Percentiles rank a stretch among this genome's conserved stretches.
Conservation (phyloP, 768 basidiomycete genomes). For the Lyophyllum semitale region DNA sequence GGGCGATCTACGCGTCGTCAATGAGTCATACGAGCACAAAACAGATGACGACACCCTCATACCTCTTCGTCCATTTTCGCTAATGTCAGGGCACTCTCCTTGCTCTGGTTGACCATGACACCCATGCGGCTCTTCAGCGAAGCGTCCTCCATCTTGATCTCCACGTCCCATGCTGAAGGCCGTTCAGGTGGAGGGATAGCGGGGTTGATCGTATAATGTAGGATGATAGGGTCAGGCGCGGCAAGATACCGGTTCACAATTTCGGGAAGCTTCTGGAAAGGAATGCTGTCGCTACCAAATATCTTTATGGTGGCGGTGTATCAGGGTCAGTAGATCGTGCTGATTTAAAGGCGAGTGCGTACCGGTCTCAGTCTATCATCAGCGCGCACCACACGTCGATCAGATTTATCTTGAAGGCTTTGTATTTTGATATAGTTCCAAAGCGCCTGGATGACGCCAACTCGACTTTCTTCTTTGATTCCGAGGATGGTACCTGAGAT, state of each 20-base stretch:
- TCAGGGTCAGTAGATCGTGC: background rate
- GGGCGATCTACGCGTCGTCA: conserved; percentile 61
- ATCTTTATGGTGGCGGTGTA: conserved; percentile 43
- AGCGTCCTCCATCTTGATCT: conserved; percentile 85
- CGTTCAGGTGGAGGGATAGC: conserved; percentile 63
- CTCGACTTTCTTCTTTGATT: conserved; percentile 82
- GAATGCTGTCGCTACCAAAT: conserved; percentile 67
- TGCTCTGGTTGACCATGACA: conserved; percentile 66
- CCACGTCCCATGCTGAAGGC: conserved; percentile 82
- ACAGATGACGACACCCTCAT: conserved; percentile 6
- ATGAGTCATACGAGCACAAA: background rate
- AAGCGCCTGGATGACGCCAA: conserved; percentile 77
- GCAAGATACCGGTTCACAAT: conserved; percentile 78
- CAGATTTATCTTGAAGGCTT: conserved; percentile 80
- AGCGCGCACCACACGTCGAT: conserved; percentile 67
- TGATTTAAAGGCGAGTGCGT: conserved; percentile 16
- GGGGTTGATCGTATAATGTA: conserved; percentile 78
- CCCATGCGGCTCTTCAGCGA: conserved; percentile 73
- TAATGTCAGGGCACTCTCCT: conserved; percentile 70
- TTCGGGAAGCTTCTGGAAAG: conserved; percentile 83
- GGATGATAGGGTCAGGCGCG: conserved; percentile 77
- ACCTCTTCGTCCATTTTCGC: conserved; percentile 89
- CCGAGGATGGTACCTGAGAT: conserved; percentile 62
- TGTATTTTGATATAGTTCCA: conserved; percentile 94
- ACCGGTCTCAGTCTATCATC: conserved; percentile 73